These are phyloP conservation scores for Colletotrichum plurivorum DNA, from an alignment of 2,329 filamentous ascomycete species.

Conservation along the genomic window DNA sequence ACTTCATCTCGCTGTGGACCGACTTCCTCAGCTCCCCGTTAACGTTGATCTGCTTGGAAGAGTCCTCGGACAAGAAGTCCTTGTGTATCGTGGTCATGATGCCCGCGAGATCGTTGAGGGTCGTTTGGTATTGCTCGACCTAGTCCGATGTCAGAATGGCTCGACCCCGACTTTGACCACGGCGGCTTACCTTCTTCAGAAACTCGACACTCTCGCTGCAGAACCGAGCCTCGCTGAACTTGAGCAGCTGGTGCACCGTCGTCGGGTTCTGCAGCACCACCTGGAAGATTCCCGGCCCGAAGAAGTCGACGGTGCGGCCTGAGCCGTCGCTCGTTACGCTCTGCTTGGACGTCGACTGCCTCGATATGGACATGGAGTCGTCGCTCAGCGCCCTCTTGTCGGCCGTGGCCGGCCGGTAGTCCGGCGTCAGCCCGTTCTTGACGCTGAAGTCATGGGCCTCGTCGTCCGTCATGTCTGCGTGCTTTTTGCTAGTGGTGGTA, in stretches of 20 bases:
- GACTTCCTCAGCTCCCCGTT: slow-evolving; percentile 55
- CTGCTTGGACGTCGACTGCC: slow-evolving; percentile 30
- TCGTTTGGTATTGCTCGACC: slow-evolving; percentile 59
- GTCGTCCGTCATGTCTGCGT: slow-evolving; percentile 18
- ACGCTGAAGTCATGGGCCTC: slow-evolving; percentile 10
- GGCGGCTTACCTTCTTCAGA: slow-evolving; percentile 60
- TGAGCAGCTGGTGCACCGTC: slow-evolving; percentile 61
- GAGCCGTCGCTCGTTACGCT: slow-evolving; percentile 31
- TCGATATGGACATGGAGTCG: slow-evolving; percentile 32
- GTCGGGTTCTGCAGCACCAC: slow-evolving; percentile 64
- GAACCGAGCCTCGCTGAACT: slow-evolving; percentile 61
- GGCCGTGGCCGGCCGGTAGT: background rate
- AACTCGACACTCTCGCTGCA: slow-evolving; percentile 67
- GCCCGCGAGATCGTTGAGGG: slow-evolving; percentile 54
- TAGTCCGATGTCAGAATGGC: slow-evolving; percentile 35
- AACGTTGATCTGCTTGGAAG: slow-evolving; percentile 58
- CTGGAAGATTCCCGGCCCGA: slow-evolving; percentile 64
- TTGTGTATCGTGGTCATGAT: slow-evolving; percentile 54
- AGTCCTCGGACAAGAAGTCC: slow-evolving; percentile 45
- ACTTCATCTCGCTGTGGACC: slow-evolving; percentile 62
- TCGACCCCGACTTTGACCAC: slow-evolving; percentile 45
- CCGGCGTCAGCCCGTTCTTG: slow-evolving; percentile 20
- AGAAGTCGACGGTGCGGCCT: slow-evolving; percentile 58
- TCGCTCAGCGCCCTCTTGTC: slow-evolving; percentile 14
- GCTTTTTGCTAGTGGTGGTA: background rate